Evolutionary conservation across 139 green algal species (phyloP).

Genomic region (Pseudopediastrum boryanum): DNA sequence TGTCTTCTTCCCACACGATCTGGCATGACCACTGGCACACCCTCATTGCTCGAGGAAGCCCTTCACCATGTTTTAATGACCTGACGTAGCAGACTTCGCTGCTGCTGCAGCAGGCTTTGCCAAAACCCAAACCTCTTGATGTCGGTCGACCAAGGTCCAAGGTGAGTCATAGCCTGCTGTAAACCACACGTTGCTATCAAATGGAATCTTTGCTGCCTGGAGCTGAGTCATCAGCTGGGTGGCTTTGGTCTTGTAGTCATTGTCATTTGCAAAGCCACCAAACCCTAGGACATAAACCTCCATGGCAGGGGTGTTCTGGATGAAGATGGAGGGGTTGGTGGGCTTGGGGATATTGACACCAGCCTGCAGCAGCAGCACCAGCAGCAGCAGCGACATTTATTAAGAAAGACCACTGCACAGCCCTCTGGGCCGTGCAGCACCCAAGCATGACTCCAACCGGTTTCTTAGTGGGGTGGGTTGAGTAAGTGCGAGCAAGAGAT

Average conservation of each 20-base stretch:
- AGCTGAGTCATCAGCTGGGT: slow-evolving; percentile 30
- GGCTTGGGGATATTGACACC: slow-evolving; percentile 53
- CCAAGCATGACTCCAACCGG: no score
- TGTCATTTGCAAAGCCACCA: slow-evolving; percentile 51
- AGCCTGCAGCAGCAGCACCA: neutral
- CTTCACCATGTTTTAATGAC: no score
- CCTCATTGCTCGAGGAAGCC: no score
- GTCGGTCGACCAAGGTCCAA: slow-evolving; percentile 49
- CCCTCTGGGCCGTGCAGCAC: no score
- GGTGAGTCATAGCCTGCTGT: slow-evolving; percentile 42
- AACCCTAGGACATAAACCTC: slow-evolving; percentile 66
- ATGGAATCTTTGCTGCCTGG: slow-evolving; percentile 1
- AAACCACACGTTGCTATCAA: neutral
- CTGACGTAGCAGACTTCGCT: no score
- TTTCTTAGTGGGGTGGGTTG: no score
- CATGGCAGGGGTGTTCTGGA: slow-evolving; percentile 42
- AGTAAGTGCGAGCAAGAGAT: no score
- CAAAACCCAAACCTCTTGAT: slow-evolving; percentile 52
- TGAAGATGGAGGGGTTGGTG: slow-evolving; percentile 47
- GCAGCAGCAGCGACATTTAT: no score
- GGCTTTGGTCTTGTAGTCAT: slow-evolving; percentile 41
- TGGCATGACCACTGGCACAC: no score
- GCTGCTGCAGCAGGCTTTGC: neutral
- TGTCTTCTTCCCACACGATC: no score
- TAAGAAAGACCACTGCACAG: no score